phyloP scores from a whole-genome alignment of 176 grass and related monocot species.

The Triticum monococcum region DNA sequence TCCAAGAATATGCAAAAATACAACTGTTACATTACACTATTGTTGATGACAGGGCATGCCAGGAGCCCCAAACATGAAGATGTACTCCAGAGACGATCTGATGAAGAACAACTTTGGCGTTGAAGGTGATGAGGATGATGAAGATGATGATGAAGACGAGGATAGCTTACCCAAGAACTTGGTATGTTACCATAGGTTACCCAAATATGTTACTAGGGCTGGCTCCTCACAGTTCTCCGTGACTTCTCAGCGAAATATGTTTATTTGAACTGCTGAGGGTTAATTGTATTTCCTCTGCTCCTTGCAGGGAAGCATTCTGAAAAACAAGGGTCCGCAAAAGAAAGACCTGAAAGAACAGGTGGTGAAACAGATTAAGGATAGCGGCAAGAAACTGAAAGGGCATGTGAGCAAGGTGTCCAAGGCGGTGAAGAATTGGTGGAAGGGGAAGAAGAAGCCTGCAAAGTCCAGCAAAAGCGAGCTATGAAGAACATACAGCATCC shows the following conservation, averaged over 20 bases:
- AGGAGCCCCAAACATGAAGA: slow-evolving; percentile 91
- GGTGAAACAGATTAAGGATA: slow-evolving; percentile 51
- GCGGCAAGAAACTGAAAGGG: slow-evolving; percentile 66
- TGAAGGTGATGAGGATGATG: slow-evolving; percentile 56
- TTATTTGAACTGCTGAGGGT: neutral
- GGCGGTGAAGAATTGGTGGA: slow-evolving; percentile 76
- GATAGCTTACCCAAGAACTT: slow-evolving; percentile 68
- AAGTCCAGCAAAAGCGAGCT: slow-evolving; percentile 69
- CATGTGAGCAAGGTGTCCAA: slow-evolving; percentile 68
- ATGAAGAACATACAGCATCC: slow-evolving; percentile 10
- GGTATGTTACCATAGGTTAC: slow-evolving; percentile 35
- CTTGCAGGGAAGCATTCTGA: slow-evolving; percentile 71
- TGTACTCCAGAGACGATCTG: slow-evolving; percentile 92
- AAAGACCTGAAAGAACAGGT: slow-evolving; percentile 74
- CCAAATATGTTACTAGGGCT: too few species aligned
- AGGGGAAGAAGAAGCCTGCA: slow-evolving; percentile 50
- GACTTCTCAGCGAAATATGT: slow-evolving; percentile 11
- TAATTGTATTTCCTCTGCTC: neutral
- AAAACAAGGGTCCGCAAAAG: slow-evolving; percentile 58
- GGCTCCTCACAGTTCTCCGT: too few species aligned
- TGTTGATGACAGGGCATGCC: slow-evolving; percentile 64
- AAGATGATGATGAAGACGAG: slow-evolving; percentile 72
- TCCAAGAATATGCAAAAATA: too few species aligned
- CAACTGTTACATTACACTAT: neutral
- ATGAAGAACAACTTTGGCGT: slow-evolving; percentile 88